A percentile compares a stretch with the other conserved stretches of the same genome.
phyloP scores from a whole-genome alignment of 345 rosid species.

The Kernera saxatilis region DNA sequence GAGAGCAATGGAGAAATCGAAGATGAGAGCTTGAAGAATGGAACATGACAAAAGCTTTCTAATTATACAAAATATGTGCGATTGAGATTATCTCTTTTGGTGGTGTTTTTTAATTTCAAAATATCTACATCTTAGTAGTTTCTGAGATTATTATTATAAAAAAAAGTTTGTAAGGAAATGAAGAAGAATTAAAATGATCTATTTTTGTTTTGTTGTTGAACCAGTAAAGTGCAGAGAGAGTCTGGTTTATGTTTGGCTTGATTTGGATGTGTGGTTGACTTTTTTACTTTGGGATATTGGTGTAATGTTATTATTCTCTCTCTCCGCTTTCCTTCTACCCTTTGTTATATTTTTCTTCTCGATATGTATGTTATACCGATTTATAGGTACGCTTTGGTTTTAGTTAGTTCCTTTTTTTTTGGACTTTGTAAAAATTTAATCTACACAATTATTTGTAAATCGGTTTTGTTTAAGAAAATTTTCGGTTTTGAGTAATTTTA shows the following conservation, averaged over 20 bases:
- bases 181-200: slow-evolving; percentile 18
- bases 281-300: neutral
- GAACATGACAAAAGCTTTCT: slow-evolving; percentile 21
- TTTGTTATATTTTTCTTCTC: no score
- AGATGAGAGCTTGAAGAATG: slow-evolving; percentile 28
- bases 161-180: slow-evolving; percentile 24
- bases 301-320: neutral
- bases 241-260: slow-evolving; percentile 5
- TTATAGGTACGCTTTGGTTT: neutral
- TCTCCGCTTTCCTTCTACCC: neutral
- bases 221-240: slow-evolving; percentile 7
- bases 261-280: slow-evolving; percentile 3
- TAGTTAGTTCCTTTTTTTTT: neutral
- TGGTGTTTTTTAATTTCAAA: slow-evolving; percentile 18
- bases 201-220: slow-evolving; percentile 11
- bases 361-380: no score
- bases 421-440: neutral
- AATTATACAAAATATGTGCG: slow-evolving; percentile 27
- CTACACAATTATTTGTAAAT: neutral
- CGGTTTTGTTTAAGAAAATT: neutral
- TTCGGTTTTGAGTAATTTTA: no score
- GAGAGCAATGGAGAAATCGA: slow-evolving; percentile 28
- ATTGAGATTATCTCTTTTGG: slow-evolving; percentile 12
- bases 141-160: neutral
- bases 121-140: slow-evolving; percentile 2